phyloP scores from a whole-genome alignment of 2,329 filamentous ascomycete species.

The Fusarium austroafricanum region DNA sequence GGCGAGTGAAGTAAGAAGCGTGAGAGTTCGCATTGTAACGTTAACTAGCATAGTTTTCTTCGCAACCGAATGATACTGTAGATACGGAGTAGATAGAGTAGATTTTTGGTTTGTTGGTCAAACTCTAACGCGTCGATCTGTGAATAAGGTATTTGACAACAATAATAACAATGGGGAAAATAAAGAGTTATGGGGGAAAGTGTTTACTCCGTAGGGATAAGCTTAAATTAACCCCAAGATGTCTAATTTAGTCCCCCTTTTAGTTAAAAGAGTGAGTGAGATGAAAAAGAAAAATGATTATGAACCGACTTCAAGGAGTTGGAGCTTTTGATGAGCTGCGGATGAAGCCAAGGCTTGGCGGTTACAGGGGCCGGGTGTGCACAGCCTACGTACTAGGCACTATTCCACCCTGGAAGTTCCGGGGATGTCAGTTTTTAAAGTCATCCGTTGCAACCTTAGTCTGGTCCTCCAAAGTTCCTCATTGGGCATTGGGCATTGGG shows the following conservation, averaged over 20 bases:
- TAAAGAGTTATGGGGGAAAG: not conserved
- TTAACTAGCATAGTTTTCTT: not conserved
- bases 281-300: not conserved
- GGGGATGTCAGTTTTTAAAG: too few species aligned
- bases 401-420: too few species aligned
- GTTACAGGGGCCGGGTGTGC: too few species aligned
- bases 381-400: too few species aligned
- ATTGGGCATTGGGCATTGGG: too few species aligned
- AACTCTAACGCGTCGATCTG: conserved; percentile 1
- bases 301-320: too few species aligned
- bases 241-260: not conserved
- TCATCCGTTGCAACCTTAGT: too few species aligned
- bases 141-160: not conserved
- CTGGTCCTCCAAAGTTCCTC: too few species aligned
- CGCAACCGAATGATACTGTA: not conserved
- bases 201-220: not conserved
- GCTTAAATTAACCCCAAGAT: conserved; percentile 6
- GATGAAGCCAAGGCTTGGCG: too few species aligned
- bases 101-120: not conserved
- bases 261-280: not conserved
- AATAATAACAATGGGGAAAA: not conserved
- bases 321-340: too few species aligned
- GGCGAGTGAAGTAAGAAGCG: conserved; percentile 34
- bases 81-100: not conserved
- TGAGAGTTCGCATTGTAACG: conserved; percentile 34